phyloP scores from a whole-genome alignment of 257 asterid genomes.

The Solanum neorickii region DNA sequence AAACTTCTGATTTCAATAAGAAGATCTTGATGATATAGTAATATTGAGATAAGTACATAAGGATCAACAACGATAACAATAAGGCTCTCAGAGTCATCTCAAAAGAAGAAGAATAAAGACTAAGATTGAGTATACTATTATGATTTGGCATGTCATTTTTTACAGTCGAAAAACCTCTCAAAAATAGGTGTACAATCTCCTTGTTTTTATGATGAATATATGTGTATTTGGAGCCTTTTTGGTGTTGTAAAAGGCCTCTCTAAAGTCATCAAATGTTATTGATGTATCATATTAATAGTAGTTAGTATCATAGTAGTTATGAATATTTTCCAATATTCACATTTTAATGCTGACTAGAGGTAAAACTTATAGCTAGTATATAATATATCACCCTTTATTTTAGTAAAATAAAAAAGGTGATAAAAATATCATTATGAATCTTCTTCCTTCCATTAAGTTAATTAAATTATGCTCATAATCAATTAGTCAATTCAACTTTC shows the following conservation, averaged over 20 bases:
- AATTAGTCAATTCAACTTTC: not conserved
- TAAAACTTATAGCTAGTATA: no score
- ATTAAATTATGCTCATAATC: not conserved
- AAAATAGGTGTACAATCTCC: not conserved
- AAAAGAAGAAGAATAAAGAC: not conserved
- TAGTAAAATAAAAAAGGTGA: not conserved
- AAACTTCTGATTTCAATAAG: not conserved
- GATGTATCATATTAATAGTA: not conserved
- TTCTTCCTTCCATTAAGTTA: not conserved
- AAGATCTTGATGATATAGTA: not conserved
- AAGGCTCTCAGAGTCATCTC: not conserved
- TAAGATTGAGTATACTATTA: not conserved
- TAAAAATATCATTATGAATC: not conserved
- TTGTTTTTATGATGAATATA: not conserved
- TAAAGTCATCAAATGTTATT: not conserved
- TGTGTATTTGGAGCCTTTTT: not conserved
- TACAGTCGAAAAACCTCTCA: not conserved
- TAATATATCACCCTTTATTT: not conserved
- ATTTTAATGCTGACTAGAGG: no score
- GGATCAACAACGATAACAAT: no score
- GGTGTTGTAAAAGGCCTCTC: not conserved
- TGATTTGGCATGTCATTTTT: not conserved
- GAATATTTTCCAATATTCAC: not conserved
- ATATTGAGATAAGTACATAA: not conserved
- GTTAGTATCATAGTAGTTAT: not conserved